phyloP scores from a whole-genome alignment of 192 early-diverging fungal species.

The Backusella sp. region DNA sequence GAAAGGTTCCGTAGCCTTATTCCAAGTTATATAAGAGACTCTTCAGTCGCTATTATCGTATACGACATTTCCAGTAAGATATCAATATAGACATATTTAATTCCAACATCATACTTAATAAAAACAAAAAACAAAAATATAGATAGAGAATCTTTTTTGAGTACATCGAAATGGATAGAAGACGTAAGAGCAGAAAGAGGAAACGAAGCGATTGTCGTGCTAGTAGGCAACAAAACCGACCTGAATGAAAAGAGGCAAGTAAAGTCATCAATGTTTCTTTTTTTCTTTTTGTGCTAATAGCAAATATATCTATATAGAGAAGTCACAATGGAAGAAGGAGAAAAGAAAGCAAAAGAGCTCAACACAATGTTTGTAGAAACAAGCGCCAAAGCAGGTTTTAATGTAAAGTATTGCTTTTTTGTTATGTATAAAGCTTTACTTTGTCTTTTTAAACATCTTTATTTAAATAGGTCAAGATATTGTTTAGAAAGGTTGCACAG shows the following conservation, averaged over 20 bases:
- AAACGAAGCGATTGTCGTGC: conserved; percentile 95
- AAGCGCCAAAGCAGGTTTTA: conserved; percentile 97
- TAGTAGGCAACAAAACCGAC: conserved; percentile 99
- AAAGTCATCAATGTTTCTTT: background rate
- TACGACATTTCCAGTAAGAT: conserved; percentile 93
- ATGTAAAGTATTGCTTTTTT: conserved; percentile 43
- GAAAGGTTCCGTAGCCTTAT: conserved; percentile 96
- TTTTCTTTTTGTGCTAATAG: background rate
- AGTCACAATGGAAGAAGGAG: conserved; percentile 96
- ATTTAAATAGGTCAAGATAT: conserved; percentile 66
- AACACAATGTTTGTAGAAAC: conserved; percentile 99
- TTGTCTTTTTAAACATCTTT: background rate
- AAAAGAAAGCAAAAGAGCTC: conserved; percentile 95
- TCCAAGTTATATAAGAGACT: conserved; percentile 97
- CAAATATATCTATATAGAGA: conserved; percentile 46
- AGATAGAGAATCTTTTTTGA: conserved; percentile 96
- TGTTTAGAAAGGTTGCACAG: conserved; percentile 97
- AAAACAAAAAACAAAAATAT: background rate
- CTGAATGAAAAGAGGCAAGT: conserved; percentile 86
- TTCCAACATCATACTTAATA: background rate
- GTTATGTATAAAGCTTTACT: background rate
- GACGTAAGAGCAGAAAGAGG: conserved; percentile 87
- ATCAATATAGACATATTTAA: background rate
- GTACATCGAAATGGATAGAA: conserved; percentile 70
- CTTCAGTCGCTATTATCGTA: conserved; percentile 93